Base-by-base conservation (phyloP, 768 basidiomycete genomes). In the Podaxis sp. region DNA sequence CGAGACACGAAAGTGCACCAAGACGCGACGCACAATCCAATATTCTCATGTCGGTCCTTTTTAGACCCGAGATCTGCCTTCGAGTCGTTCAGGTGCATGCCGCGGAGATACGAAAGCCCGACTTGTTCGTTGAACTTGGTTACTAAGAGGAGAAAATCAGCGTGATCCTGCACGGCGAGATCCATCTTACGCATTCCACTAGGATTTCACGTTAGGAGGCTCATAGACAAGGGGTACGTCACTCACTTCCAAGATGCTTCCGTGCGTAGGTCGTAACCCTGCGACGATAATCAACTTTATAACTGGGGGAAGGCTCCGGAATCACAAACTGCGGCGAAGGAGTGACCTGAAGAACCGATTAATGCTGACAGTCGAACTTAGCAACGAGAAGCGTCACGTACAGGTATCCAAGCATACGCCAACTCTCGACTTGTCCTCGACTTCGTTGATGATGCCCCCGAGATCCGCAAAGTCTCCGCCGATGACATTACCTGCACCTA, bases 381-480 rank as follows among this genome's bases (percentile, higher is more conserved):
- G 39, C n/a, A 24, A 19, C 26, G 24, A 49, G 44, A 33, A 57
- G 46, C 44, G 13, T 39, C 4, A 73, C 79, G 55, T 67, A 88
- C 93, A 95, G 0, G 94, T 95, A 73, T 96, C 93, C 46, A 96
- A 75, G 72, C 93, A 95, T 4, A 95, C 88, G 0, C 92, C 90
- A 2, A 95, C 85, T 52, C 93, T 74, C 0, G 76, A 75, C 73
- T 94, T 94, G 69, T 94, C 86, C 3, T 87, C 78, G 1, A 95
- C 89, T 22, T 77, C 76, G 0, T 77, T 70, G 49, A 96, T 95
- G 53, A 95, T 93, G 2, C 75, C 77, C 0, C 80, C 82, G 6
- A 95, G 70, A 63, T 95, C 86, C 4, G 79, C 72, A 67, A 94
- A 92, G 28, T 81, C 79, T 2, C 87, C 85, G 0, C 93, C 93